Percentiles rank a stretch among this genome's conserved stretches.
These are phyloP conservation scores for Marasmius sp. DNA, from an alignment of 1,284 basidiomycete species.

Conservation along the genomic window DNA sequence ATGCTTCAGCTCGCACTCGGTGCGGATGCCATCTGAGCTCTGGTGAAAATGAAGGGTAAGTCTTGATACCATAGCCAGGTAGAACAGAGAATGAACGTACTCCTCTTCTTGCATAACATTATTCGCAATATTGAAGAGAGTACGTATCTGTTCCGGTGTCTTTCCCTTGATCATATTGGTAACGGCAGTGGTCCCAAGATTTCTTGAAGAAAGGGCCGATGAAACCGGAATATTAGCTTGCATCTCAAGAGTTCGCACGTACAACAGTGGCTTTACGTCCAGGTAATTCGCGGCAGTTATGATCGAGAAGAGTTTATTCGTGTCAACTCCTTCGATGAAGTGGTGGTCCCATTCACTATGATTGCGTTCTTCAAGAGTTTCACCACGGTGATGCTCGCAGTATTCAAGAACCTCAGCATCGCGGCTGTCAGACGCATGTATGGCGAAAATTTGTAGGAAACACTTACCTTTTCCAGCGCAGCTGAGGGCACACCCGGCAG, in stretches of 20 bases:
- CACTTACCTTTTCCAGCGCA: conserved; percentile 88
- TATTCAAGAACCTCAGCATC: conserved; percentile 87
- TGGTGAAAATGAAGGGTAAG: no score
- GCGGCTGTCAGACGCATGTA: background rate
- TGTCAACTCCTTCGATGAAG: conserved; percentile 89
- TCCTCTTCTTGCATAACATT: conserved; percentile 99
- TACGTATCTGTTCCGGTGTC: conserved; percentile 94
- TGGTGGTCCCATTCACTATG: conserved; percentile 96
- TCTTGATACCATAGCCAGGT: no score
- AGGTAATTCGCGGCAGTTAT: conserved; percentile 99
- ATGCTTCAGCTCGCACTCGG: no score
- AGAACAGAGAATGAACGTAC: conserved; percentile 19
- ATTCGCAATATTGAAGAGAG: conserved; percentile 96
- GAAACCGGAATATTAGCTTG: background rate
- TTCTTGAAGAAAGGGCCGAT: conserved; percentile 48
- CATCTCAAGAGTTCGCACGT: conserved; percentile 31
- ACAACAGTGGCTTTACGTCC: conserved; percentile 99
- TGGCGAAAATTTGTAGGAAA: background rate
- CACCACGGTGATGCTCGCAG: conserved; percentile 97
- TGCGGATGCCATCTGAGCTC: no score
- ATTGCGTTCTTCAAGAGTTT: conserved; percentile 86
- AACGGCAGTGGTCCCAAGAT: conserved; percentile 99
- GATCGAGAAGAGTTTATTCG: conserved; percentile 98
- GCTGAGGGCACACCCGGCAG: conserved; percentile 95
- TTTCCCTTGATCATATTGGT: conserved; percentile 99